Conservation (phyloP, 192 early-diverging fungal species). For the Coemansia sp. region DNA sequence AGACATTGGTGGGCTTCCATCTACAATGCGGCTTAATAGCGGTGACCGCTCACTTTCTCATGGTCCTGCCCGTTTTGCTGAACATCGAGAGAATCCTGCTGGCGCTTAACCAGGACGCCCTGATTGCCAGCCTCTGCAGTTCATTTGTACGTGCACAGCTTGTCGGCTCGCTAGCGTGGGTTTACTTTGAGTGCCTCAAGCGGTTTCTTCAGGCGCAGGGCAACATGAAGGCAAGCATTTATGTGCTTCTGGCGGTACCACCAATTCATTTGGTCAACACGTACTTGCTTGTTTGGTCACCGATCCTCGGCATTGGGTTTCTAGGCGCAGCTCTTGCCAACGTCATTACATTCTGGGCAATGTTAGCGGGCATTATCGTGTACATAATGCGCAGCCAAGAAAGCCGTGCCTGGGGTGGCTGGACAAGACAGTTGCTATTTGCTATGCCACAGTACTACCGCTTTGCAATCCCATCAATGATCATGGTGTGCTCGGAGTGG, state of each 20-base stretch:
- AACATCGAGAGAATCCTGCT: slow-evolving; percentile 67
- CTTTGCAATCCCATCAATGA: slow-evolving; percentile 69
- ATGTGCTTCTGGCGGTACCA: slow-evolving; percentile 65
- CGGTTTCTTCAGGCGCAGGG: slow-evolving; percentile 88
- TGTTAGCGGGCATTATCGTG: slow-evolving; percentile 60
- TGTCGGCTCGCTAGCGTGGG: slow-evolving; percentile 68
- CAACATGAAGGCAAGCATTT: slow-evolving; percentile 81
- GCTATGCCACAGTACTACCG: slow-evolving; percentile 55
- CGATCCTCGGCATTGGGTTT: slow-evolving; percentile 64
- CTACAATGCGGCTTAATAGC: slow-evolving; percentile 80
- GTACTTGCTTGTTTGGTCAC: slow-evolving; percentile 76
- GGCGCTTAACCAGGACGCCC: slow-evolving; percentile 68
- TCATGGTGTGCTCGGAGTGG: slow-evolving; percentile 74
- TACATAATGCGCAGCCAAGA: slow-evolving; percentile 62
- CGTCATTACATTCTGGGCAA: slow-evolving; percentile 69
- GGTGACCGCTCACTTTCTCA: slow-evolving; percentile 63
- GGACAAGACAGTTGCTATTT: slow-evolving; percentile 43
- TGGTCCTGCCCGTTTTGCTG: slow-evolving; percentile 69
- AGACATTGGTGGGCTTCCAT: slow-evolving; percentile 66
- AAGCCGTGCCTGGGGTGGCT: slow-evolving; percentile 66
- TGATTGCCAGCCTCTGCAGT: slow-evolving; percentile 65
- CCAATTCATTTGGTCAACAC: slow-evolving; percentile 74
- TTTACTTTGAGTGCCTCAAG: slow-evolving; percentile 85
- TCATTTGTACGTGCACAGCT: slow-evolving; percentile 67
- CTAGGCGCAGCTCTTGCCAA: slow-evolving; percentile 83